Evolutionary conservation across 805 yeast species (phyloP).

Genomic region (Kodamaea kaohsiungensis): DNA sequence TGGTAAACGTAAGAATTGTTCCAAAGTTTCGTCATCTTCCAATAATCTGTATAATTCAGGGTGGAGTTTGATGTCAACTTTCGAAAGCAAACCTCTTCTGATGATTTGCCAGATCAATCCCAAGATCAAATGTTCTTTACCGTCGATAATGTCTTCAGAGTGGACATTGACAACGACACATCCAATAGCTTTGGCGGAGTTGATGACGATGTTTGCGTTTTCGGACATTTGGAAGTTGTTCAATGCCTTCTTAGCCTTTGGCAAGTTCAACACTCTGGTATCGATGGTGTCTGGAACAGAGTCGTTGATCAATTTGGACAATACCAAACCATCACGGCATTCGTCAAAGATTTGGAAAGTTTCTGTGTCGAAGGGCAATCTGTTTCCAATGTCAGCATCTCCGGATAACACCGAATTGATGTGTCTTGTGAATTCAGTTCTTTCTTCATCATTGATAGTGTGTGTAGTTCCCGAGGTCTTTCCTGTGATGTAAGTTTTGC

Average conservation of each 20-base stretch:
- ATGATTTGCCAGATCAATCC: conserved; percentile 98
- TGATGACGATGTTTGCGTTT: conserved; percentile 95
- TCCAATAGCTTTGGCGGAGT: conserved; percentile 98
- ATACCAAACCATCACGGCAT: conserved; percentile 90
- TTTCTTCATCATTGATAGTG: conserved; percentile 95
- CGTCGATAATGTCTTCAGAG: conserved; percentile 92
- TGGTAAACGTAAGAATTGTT: conserved; percentile 93
- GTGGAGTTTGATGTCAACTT: conserved; percentile 93
- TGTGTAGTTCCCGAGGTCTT: conserved; percentile 91
- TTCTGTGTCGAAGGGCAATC: conserved; percentile 91
- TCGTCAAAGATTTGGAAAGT: conserved; percentile 96
- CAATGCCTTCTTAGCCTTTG: conserved; percentile 69
- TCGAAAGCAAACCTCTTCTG: conserved; percentile 90
- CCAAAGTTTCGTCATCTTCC: conserved; percentile 96
- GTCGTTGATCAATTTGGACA: conserved; percentile 92
- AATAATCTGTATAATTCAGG: conserved; percentile 94
- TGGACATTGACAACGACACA: conserved; percentile 98
- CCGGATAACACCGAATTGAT: conserved; percentile 90
- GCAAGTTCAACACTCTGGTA: conserved; percentile 91
- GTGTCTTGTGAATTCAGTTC: conserved; percentile 93
- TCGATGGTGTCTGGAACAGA: conserved; percentile 98
- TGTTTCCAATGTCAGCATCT: conserved; percentile 77
- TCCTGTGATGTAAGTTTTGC: conserved; percentile 79
- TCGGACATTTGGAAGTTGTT: conserved; percentile 96
- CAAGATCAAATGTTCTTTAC: conserved; percentile 86